Evolutionary conservation across 306 rosid species (phyloP), one percentile per base, ranked within the genome.

Genomic region (Acacia acuminata): DNA sequence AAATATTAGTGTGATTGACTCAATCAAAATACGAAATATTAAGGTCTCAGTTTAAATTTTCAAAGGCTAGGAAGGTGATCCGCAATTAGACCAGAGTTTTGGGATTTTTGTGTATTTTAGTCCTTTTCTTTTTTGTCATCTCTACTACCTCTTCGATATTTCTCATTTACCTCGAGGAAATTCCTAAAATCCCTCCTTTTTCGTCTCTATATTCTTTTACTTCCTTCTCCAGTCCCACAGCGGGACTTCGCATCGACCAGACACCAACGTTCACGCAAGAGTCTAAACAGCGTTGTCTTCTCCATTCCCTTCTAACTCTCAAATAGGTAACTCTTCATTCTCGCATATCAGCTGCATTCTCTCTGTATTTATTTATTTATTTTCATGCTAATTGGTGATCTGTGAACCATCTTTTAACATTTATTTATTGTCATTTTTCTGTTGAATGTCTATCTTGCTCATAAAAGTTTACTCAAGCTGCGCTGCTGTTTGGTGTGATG

Each of bases 401-500:
- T 15, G 8, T 66, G 12, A 10, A 8, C 5, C 24, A 7, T 30
- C n/a, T 34, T 66, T 32, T 16, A 66, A 32, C 45, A 2, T 16
- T 32, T 11, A 27, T 3, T 64, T 66, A 34, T 34, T 32, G 17
- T 34, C 20, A 7, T 66, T 16, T 64, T 1, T 17, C n/a, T 34
- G 24, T 64, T 64, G n/a, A 64, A 30, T 32, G 42, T 30, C 70
- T 64, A 19, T 42, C 4, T 64, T 30, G n/a, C 70, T 64, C 42
- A n/a, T 64, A 0, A 30, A 14, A 64, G 8, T 34, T 32, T 20
- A 17, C 12, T 66, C 22, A 30, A 67, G 48, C 16, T 38, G 27
- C 11, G 47, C 15, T 27, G 25, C 48, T 38, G 82, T 69, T 25
- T 22, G 38, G 63, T 77, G 17, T 48, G 42, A 84, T 87, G 89